Base-by-base conservation (phyloP, 177 flowering plant species). In the Vitis hybrid region DNA sequence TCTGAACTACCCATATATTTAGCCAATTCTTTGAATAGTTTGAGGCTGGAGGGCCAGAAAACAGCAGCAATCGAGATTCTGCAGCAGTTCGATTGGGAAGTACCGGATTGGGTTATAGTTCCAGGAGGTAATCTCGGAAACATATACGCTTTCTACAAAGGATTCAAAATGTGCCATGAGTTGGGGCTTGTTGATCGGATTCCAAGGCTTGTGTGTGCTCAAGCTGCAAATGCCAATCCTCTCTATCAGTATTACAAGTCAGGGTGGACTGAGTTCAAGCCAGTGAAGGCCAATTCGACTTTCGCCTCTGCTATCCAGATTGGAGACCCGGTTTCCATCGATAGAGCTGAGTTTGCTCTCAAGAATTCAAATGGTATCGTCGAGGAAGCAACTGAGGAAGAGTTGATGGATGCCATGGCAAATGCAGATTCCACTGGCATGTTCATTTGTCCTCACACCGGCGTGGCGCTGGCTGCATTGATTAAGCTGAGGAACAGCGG, bases 71-170 rank as follows among this genome's bases (percentile, higher is more conserved):
- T 87, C 21, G 89, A 86, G 83, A 87, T 87, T 9, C 60, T 87
- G 84, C 91, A 87, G 81, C 91, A 87, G 68, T 87, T 87, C 35
- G 83, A 87, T 76, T 87, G 91, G 91, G 83, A 87, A 68, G 91
- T 85, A 56, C 91, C 91, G 0, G 91, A 87, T 65, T 87, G 91
- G 91, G 89, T 87, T 15, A 85, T 87, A 61, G 82, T 87, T 24
- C 91, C 91, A 0, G 91, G 91, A 2, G 89, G 91, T 5, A 87
- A 87, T 72, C 67, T 87, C n/a, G 91, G 91, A 15, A 87, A 87
- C 58, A 84, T 87, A 11, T 87, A 87, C 63, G 91, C 89, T 4
- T 87, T 87, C 51, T 87, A 87, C 20, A 87, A 86, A 67, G 91
- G 91, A n/a, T 87, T 87, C 48, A 68, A 77, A 15, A 85, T 87